phyloP scores from a whole-genome alignment of 2,329 filamentous ascomycete species.

The Colletotrichum lentis region DNA sequence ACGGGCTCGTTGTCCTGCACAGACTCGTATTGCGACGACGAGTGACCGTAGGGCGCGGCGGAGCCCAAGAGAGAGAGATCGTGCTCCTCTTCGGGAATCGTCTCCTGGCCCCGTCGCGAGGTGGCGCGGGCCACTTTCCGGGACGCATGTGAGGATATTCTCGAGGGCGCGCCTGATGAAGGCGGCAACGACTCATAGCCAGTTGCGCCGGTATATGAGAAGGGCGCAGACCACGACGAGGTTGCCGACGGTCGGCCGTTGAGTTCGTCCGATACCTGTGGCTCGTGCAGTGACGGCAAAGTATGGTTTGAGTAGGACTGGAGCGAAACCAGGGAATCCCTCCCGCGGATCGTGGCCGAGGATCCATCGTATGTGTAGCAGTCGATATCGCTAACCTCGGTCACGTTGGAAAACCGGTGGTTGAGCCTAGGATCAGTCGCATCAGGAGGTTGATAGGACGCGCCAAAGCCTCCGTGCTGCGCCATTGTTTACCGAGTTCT shows the following conservation, averaged over 20 bases:
- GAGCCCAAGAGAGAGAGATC: slow-evolving; percentile 54
- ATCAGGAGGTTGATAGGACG: slow-evolving; percentile 42
- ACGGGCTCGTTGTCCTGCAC: slow-evolving; percentile 44
- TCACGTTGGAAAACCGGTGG: slow-evolving; percentile 48
- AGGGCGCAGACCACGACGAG: slow-evolving; percentile 43
- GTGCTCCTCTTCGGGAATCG: slow-evolving; percentile 53
- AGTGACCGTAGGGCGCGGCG: slow-evolving; percentile 52
- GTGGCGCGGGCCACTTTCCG: slow-evolving; percentile 43
- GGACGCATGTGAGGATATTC: slow-evolving; percentile 41
- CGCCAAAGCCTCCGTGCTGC: slow-evolving; percentile 39
- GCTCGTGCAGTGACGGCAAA: slow-evolving; percentile 13
- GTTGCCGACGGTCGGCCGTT: slow-evolving; percentile 17
- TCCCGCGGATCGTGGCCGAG: slow-evolving; percentile 44
- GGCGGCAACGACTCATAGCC: slow-evolving; percentile 41
- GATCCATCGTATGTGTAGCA: slow-evolving; percentile 43
- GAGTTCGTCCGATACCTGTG: slow-evolving; percentile 14
- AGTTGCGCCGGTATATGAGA: slow-evolving; percentile 41
- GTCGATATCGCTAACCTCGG: slow-evolving; percentile 45
- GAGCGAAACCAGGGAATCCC: slow-evolving; percentile 53
- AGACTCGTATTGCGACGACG: slow-evolving; percentile 45
- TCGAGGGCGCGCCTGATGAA: slow-evolving; percentile 38
- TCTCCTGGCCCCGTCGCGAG: slow-evolving; percentile 41
- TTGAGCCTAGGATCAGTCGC: slow-evolving; percentile 37
- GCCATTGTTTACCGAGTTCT: slow-evolving; percentile 28
- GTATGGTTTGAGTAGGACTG: slow-evolving; percentile 46